Conservation (phyloP, 257 asterid species). For the Vinca minor region DNA sequence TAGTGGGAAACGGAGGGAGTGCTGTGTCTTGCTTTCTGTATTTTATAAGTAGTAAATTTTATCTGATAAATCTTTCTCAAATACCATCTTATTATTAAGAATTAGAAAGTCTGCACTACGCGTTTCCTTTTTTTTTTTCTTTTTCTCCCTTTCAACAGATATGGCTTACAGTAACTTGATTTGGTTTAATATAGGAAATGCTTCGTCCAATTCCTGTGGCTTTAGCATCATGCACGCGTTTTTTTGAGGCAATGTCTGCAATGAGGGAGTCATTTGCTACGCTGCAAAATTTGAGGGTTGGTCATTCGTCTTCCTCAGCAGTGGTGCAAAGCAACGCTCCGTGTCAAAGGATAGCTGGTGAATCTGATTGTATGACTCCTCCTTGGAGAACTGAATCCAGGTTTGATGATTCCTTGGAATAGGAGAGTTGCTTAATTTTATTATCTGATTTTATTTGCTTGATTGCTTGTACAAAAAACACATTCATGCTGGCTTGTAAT, state of each 20-base stretch:
- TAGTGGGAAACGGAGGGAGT: background rate
- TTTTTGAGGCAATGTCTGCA: slow-evolving; percentile 95
- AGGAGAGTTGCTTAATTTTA: background rate
- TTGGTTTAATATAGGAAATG: slow-evolving; percentile 56
- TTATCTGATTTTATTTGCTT: background rate
- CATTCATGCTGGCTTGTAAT: background rate
- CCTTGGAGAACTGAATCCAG: slow-evolving; percentile 72
- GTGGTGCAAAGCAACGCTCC: slow-evolving; percentile 15
- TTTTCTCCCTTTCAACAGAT: too few relatives aligned
- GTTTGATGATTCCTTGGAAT: slow-evolving; percentile 38
- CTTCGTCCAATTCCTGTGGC: slow-evolving; percentile 98
- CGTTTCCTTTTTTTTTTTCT: background rate
- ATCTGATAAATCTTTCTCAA: background rate
- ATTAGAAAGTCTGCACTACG: background rate
- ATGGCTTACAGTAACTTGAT: background rate
- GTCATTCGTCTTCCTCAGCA: slow-evolving; percentile 40
- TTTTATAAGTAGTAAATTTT: background rate
- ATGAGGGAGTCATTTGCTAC: slow-evolving; percentile 87
- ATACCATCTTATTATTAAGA: background rate
- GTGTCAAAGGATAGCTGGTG: slow-evolving; percentile 32
- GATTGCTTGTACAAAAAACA: background rate
- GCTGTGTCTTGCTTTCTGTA: too few relatives aligned
- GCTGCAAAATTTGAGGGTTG: slow-evolving; percentile 76
- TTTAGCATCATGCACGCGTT: slow-evolving; percentile 90
- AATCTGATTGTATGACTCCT: slow-evolving; percentile 66